A percentile compares a stretch with the other conserved stretches of the same genome.
Conservation (phyloP, 768 basidiomycete species). For the Pulveroboletus ravenelii region DNA sequence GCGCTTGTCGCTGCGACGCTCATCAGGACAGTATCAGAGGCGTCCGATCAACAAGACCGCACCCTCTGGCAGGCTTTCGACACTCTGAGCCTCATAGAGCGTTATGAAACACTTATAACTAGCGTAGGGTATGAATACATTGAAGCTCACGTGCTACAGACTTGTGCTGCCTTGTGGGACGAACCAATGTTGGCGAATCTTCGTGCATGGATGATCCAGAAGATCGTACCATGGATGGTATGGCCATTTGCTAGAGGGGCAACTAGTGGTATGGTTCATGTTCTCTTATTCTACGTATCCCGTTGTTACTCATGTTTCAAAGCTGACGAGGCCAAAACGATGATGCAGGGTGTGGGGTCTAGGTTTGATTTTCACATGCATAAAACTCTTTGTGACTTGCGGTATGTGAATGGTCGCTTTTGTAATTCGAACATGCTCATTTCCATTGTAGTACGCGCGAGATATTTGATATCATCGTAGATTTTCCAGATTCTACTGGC, state of each 20-base stretch:
- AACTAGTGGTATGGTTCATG: slow-evolving; percentile 41
- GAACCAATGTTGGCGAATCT: slow-evolving; percentile 57
- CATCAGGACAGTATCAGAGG: slow-evolving; percentile 17
- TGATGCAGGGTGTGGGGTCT: slow-evolving; percentile 74
- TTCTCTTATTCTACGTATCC: slow-evolving; percentile 1
- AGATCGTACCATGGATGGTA: slow-evolving; percentile 82
- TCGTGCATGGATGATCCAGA: slow-evolving; percentile 72
- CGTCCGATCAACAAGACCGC: slow-evolving; percentile 30
- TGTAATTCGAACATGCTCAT: background rate
- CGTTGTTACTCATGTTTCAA: slow-evolving; percentile 5
- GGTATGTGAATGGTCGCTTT: slow-evolving; percentile 45
- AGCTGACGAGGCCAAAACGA: slow-evolving; percentile 67
- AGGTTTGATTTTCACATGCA: slow-evolving; percentile 91
- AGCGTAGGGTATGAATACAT: slow-evolving; percentile 85
- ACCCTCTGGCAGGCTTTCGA: slow-evolving; percentile 60
- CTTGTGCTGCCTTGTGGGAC: slow-evolving; percentile 68
- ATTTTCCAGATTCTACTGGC: slow-evolving; percentile 82
- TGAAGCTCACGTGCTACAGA: slow-evolving; percentile 61
- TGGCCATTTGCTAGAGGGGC: slow-evolving; percentile 71
- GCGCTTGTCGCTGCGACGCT: slow-evolving; percentile 59
- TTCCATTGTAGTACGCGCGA: slow-evolving; percentile 55
- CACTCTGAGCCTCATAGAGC: slow-evolving; percentile 68
- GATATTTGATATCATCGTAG: slow-evolving; percentile 94
- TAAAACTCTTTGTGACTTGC: slow-evolving; percentile 82
- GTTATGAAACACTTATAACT: slow-evolving; percentile 79